Evolutionary conservation across 140 eudicot genomes (phyloP), one percentile per base, ranked within the genome.

Genomic region (Senecio squalidus): DNA sequence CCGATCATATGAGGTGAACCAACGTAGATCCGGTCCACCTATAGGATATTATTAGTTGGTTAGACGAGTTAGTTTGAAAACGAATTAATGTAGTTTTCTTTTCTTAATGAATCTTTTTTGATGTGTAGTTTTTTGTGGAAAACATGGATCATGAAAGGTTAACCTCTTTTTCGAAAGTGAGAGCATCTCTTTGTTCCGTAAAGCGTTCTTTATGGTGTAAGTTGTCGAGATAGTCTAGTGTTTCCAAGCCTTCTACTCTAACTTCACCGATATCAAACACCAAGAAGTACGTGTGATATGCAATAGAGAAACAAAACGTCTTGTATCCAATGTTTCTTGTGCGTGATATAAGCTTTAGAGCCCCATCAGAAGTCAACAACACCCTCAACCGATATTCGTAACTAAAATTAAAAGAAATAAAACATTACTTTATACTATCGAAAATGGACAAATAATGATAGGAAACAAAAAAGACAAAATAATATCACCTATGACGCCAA

Each of bases 181-280:
- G 30, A 0, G 91, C 81, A 49, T 79, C 91, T 56, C 86, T 83
- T 73, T 83, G 81, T 54, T 79, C 41, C 4, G 91, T 83, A 52
- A 83, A 79, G 3, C 80, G 81, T 38, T 79, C 82, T 52, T 59
- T 73, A 28, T 73, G 54, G 39, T 55, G 34, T 18, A 79, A 79
- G 67, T 79, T 76, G 81, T 83, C 86, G 5, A 83, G 56, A 61
- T 76, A 83, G 61, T 83, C 83, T 9, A 76, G 25, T 26, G 41
- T 34, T 34, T 34, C 41, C 9, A 34, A 58, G 24, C 91, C 91
- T 66, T 83, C 91, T 27, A 83, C 74, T 56, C 91, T 67, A 61
- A 83, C 91, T 73, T 83, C 91, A 62, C 91, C 76, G 70, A 92
- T 92, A 66, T 92, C 98, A 3, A 96, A 92, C 56, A 92, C 83